Evolutionary conservation across 1,139 yeast genomes (phyloP), one percentile per base, ranked within the genome.

Genomic region (Debaryomyces subglobosus): DNA sequence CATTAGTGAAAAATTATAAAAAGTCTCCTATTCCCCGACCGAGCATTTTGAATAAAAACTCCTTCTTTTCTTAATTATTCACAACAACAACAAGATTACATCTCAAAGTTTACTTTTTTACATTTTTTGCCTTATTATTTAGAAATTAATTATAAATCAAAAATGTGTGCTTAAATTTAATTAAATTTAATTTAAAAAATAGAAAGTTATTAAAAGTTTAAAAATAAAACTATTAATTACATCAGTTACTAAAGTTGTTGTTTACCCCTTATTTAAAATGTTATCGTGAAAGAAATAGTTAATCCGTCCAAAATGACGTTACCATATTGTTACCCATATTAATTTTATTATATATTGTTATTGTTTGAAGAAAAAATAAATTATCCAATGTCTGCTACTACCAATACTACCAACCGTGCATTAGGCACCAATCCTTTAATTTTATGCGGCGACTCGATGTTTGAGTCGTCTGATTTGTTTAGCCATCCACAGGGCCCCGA

Each of bases 131-230:
- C 51, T 43, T 45, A 45, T 44, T 45, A 45, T 47, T 45, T 40
- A 35, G 32, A 24, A 48, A 24, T 53, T 47, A 44, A 39, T 47
- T 44, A 39, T 35, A 45, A 46, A 47, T 48, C 48, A 54, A 64
- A 61, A 57, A 69, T 69, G 74, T 68, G 69, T 66, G 71, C 71
- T 60, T 69, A 69, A 69, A 67, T 64, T 58, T 44, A 51, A 54
- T 46, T 40, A 47, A 37, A 35, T 48, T 45, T 42, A 33, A 43
- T 39, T 38, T 42, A 21, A 33, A 43, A 43, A 35, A 35, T 37
- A 44, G 35, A 44, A 40, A 43, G 40, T 37, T 37, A 43, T 39
- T 45, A 47, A 47, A 41, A 45, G 48, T 49, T 49, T 46, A 29
- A 37, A 43, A 49, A 38, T 27, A 50, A 51, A 54, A 55, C 50